These are phyloP conservation scores for Erythrophleum fordii DNA, from an alignment of 306 rosid genomes.

Conservation along the genomic window DNA sequence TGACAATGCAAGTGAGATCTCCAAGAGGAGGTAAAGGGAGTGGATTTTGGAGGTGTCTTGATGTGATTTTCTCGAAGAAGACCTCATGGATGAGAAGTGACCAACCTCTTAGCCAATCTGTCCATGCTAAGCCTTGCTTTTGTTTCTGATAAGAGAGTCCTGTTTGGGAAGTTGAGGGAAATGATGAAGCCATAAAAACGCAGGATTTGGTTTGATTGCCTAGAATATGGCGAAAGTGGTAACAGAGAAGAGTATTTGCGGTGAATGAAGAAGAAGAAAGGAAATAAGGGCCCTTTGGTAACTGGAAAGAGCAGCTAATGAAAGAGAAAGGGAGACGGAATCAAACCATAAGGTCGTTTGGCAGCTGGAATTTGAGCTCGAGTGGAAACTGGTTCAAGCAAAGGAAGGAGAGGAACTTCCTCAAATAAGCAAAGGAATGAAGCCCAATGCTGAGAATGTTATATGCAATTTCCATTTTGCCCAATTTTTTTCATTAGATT, in stretches of 20 bases:
- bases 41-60: not conserved
- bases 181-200: not conserved
- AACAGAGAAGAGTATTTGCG: not conserved
- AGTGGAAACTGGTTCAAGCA: no score
- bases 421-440: no score
- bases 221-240: not conserved
- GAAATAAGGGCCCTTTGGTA: no score
- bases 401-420: no score
- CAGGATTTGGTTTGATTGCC: not conserved
- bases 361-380: no score
- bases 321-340: no score
- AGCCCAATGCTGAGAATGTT: no score
- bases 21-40: not conserved
- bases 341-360: no score
- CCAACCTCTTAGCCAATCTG: not conserved
- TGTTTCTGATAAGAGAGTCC: not conserved
- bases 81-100: not conserved
- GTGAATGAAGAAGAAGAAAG: not conserved
- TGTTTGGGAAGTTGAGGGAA: not conserved
- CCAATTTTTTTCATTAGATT: no score
- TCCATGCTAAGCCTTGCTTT: not conserved
- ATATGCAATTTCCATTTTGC: no score
- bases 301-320: no score
- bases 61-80: not conserved
- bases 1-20: not conserved